Conservation (phyloP, 2,329 filamentous ascomycete species). For the Fusarium ramigenum region DNA sequence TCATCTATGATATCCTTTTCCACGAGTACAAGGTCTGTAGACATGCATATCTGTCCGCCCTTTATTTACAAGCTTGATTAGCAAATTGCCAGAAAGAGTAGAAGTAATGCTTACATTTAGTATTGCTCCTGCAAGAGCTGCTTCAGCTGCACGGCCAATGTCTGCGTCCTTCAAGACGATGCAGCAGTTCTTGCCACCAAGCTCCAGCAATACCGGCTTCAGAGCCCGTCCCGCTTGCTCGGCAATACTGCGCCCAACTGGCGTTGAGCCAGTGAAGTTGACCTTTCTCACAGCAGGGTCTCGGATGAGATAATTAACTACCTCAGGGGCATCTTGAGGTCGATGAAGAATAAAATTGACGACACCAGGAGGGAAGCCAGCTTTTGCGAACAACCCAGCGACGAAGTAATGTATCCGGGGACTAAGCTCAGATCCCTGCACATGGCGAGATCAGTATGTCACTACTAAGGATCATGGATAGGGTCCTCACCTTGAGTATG, state of each 20-base stretch:
- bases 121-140: background rate
- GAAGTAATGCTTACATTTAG: background rate
- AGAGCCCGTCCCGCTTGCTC: background rate
- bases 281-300: background rate
- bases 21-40: background rate
- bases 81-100: fast-evolving
- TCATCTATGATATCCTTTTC: background rate
- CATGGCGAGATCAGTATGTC: background rate
- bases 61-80: fast-evolving
- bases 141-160: background rate
- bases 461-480: fast-evolving
- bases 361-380: background rate
- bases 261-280: background rate
- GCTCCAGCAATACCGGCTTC: background rate
- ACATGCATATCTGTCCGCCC: background rate
- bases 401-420: background rate
- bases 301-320: background rate
- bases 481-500: background rate
- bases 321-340: background rate
- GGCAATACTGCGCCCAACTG: background rate
- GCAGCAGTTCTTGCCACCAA: background rate
- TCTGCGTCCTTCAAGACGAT: background rate
- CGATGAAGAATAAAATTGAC: background rate
- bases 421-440: background rate
- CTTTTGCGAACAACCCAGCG: background rate